Conservation (phyloP, 1,139 yeast species). For the Geotrichum aggregatum region DNA sequence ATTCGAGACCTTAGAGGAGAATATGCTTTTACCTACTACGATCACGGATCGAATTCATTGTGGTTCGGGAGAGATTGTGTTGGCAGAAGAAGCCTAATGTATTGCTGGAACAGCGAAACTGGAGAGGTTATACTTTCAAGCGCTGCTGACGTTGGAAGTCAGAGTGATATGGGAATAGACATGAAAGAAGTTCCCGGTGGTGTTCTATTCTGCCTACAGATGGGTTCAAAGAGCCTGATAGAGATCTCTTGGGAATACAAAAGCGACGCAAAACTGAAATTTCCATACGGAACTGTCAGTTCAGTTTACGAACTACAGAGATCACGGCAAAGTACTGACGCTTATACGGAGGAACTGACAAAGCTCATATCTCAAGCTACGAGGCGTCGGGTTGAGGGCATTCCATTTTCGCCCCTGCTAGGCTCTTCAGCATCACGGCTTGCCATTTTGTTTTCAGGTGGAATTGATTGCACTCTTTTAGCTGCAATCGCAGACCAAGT, state of each 20-base stretch:
- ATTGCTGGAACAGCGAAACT: slow-evolving; percentile 26
- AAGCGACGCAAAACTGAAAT: neutral
- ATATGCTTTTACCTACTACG: slow-evolving; percentile 60
- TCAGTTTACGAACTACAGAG: neutral
- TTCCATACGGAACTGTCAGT: slow-evolving; percentile 11
- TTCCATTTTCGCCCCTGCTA: slow-evolving; percentile 31
- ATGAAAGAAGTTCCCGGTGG: slow-evolving; percentile 37
- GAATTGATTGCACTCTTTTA: slow-evolving; percentile 82
- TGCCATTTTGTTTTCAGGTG: slow-evolving; percentile 85
- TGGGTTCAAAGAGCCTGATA: slow-evolving; percentile 11
- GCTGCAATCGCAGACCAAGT: slow-evolving; percentile 45
- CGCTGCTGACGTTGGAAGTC: slow-evolving; percentile 22
- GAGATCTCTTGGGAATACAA: neutral
- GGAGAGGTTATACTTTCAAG: slow-evolving; percentile 38
- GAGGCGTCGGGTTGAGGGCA: slow-evolving; percentile 50
- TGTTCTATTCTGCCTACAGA: slow-evolving; percentile 27
- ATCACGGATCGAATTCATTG: slow-evolving; percentile 44
- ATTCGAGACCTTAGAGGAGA: slow-evolving; percentile 63
- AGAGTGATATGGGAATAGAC: neutral
- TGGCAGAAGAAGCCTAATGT: slow-evolving; percentile 76
- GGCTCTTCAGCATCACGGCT: slow-evolving; percentile 31
- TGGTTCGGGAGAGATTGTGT: slow-evolving; percentile 81
- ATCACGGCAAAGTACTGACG: neutral
- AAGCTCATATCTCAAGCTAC: slow-evolving; percentile 41
- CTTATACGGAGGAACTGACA: slow-evolving; percentile 23